Conservation (phyloP, 2,329 filamentous ascomycete species). For the Aspergillus sp. region DNA sequence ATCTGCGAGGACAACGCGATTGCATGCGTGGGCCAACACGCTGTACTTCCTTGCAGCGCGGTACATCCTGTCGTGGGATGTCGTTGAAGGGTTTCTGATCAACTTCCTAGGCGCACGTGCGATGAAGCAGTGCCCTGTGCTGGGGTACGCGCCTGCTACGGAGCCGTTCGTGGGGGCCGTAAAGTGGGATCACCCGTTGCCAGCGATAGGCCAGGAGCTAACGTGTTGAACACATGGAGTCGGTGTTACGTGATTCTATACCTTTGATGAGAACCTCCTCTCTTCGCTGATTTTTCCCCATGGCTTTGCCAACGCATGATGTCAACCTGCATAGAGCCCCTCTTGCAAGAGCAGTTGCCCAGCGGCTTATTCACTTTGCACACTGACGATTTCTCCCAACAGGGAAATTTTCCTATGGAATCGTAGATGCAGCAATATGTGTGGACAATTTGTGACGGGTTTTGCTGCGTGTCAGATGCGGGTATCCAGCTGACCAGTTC, state of each 20-base stretch:
- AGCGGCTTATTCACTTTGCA: too few relatives aligned
- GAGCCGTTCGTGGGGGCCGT: not conserved
- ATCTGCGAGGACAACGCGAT: not conserved
- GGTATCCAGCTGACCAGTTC: not conserved
- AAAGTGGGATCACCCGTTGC: not conserved
- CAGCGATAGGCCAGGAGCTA: too few relatives aligned
- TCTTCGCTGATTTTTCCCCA: too few relatives aligned
- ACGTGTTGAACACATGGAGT: too few relatives aligned
- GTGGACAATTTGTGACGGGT: not conserved
- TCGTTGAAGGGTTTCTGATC: not conserved
- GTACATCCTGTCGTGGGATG: not conserved
- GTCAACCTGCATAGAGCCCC: too few relatives aligned
- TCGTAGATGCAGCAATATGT: not conserved
- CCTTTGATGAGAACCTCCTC: too few relatives aligned
- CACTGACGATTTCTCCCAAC: not conserved
- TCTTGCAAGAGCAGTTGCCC: too few relatives aligned
- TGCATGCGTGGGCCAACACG: constrained; percentile 2
- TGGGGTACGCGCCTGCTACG: not conserved
- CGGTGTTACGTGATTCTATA: too few relatives aligned
- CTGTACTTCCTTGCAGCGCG: not conserved
- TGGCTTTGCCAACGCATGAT: too few relatives aligned
- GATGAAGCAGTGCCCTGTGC: not conserved
- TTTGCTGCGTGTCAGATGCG: not conserved
- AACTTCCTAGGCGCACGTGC: not conserved
- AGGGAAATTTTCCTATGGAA: not conserved